Percentiles rank a stretch among this genome's conserved stretches.
Conservation (phyloP, 1,284 basidiomycete genomes). For the Peniophora sp. region DNA sequence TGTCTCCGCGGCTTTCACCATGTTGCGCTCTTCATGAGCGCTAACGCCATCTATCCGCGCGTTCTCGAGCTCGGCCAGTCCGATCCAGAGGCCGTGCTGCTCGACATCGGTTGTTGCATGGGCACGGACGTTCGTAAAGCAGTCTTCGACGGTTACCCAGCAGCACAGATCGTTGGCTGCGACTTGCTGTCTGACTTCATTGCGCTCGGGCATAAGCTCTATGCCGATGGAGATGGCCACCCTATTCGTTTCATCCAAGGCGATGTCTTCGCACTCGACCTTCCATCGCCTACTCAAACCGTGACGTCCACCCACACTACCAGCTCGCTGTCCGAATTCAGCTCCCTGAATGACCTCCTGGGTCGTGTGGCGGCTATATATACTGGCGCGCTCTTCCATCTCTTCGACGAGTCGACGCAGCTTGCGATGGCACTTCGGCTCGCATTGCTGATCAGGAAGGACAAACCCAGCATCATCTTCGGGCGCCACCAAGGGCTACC, state of each 20-base stretch:
- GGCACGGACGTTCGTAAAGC: constrained; percentile 19
- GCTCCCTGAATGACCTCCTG: constrained; percentile 9
- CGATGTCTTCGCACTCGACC: constrained; percentile 14
- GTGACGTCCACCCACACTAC: too few relatives aligned
- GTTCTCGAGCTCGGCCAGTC: constrained; percentile 7
- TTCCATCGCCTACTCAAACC: not conserved
- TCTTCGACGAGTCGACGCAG: constrained; percentile 18
- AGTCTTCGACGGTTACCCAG: constrained; percentile 15
- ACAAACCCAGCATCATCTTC: constrained; percentile 9
- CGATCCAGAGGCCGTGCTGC: constrained; percentile 6
- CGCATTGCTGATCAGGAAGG: constrained; percentile 9
- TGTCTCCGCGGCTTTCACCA: constrained; percentile 14
- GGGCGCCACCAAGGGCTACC: constrained; percentile 13
- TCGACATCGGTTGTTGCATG: constrained; percentile 15
- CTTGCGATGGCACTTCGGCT: constrained; percentile 14
- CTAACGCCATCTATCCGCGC: constrained; percentile 8
- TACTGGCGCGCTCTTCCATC: constrained; percentile 16
- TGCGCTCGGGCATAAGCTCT: constrained; percentile 15
- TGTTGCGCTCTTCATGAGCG: constrained; percentile 10
- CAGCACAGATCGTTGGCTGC: constrained; percentile 12
- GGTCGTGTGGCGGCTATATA: constrained; percentile 13
- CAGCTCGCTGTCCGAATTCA: constrained; percentile 4
- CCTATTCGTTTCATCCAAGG: constrained; percentile 15
- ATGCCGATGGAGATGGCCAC: constrained; percentile 11
- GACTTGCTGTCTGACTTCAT: constrained; percentile 18